Conservation (phyloP, 2,329 filamentous ascomycete species). For the Coleophoma cylindrospora region DNA sequence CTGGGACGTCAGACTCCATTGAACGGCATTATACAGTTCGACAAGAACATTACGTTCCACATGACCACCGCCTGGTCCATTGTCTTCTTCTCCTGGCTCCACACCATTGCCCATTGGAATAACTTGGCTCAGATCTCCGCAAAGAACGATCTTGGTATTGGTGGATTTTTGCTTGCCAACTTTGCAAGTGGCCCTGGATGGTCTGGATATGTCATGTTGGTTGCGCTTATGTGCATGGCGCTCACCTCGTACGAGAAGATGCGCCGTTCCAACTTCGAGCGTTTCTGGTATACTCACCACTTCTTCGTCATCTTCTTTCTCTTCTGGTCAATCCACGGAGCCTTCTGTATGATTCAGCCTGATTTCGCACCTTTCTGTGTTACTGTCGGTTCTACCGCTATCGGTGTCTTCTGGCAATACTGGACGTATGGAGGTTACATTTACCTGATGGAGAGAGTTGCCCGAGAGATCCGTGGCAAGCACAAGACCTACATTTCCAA, state of each 20-base stretch:
- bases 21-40: conserved; percentile 82
- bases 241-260: conserved; percentile 73
- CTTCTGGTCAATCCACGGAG: conserved; percentile 86
- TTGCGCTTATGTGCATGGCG: conserved; percentile 73
- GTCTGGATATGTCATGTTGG: conserved; percentile 82
- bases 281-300: conserved; percentile 89
- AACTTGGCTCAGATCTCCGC: conserved; percentile 75
- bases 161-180: conserved; percentile 73
- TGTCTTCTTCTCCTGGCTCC: conserved; percentile 82
- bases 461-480: conserved; percentile 71
- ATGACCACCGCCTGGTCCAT: conserved; percentile 83
- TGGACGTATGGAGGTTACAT: conserved; percentile 81
- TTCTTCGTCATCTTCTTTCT: conserved; percentile 85
- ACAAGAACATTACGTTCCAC: conserved; percentile 87
- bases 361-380: conserved; percentile 76
- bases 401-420: conserved; percentile 84
- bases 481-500: conserved; percentile 86
- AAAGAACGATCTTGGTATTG: conserved; percentile 71
- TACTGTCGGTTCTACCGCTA: conserved; percentile 57
- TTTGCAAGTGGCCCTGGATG: conserved; percentile 76
- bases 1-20: conserved; percentile 74
- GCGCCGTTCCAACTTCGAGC: conserved; percentile 76
- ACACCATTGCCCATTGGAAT: conserved; percentile 83
- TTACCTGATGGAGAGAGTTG: conserved; percentile 74
- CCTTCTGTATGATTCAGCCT: conserved; percentile 86